A percentile compares a stretch with the other conserved stretches of the same genome.
These are phyloP conservation scores for Chaetomiaceae sp. DNA, from an alignment of 2,329 filamentous ascomycete genomes.

Conservation along the genomic window DNA sequence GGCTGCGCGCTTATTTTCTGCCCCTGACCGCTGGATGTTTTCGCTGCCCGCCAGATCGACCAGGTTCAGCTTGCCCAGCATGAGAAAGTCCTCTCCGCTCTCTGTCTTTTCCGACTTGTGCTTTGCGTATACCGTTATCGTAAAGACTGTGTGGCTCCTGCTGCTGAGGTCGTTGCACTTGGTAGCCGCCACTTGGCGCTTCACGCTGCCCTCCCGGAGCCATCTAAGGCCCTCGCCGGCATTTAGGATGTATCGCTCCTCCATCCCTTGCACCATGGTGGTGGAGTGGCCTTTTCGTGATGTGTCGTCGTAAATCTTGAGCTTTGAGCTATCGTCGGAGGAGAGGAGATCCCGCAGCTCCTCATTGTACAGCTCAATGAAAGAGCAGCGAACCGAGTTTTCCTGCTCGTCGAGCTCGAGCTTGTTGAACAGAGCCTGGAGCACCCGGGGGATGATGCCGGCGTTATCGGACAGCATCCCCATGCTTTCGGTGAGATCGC, in stretches of 20 bases:
- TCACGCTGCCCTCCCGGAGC: conserved; percentile 82
- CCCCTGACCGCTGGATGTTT: conserved; percentile 94
- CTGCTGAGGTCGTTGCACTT: conserved; percentile 99
- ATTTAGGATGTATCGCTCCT: conserved; percentile 86
- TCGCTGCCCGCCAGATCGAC: conserved; percentile 97
- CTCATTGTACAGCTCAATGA: conserved; percentile 98
- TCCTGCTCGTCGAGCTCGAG: conserved; percentile 75
- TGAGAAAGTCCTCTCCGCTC: conserved; percentile 83
- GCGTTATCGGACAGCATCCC: conserved; percentile 86
- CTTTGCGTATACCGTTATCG: conserved; percentile 87
- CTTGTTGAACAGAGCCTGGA: conserved; percentile 82
- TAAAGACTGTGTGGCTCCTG: conserved; percentile 95
- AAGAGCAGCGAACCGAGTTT: conserved; percentile 92
- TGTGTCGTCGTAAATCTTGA: conserved; percentile 94
- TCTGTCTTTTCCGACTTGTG: conserved; percentile 69
- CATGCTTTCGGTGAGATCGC: conserved; percentile 84
- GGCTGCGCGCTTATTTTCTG: conserved; percentile 94
- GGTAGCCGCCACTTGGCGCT: conserved; percentile 97
- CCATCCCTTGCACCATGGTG: conserved; percentile 95
- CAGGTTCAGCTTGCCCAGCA: conserved; percentile 88
- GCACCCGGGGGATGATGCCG: conserved; percentile 88
- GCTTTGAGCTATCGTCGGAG: conserved; percentile 72
- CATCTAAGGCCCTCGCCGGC: conserved; percentile 83
- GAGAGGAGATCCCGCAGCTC: conserved; percentile 88
- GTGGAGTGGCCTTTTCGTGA: conserved; percentile 78